Evolutionary conservation across 768 basidiomycete species (phyloP).

Genomic region (Rickenella mellea): DNA sequence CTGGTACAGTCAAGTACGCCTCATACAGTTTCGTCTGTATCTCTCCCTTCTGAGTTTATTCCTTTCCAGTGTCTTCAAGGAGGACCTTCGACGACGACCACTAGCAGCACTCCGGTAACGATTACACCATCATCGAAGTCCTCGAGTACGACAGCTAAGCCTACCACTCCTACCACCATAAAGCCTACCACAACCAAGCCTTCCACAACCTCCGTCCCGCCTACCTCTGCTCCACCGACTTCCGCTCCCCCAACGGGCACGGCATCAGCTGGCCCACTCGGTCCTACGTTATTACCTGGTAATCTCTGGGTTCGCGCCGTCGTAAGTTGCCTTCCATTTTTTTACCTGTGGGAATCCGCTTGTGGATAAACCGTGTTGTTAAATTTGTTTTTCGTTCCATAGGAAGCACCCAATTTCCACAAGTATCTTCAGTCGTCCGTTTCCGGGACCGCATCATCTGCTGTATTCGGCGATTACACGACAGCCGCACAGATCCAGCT

Average conservation of each 20-base stretch:
- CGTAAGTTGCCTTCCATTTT: constrained; percentile 20
- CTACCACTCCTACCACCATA: background rate
- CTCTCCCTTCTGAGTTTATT: background rate
- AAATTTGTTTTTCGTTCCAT: constrained; percentile 1
- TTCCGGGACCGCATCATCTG: constrained; percentile 27
- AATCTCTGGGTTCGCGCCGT: constrained; percentile 52
- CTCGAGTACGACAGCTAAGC: background rate
- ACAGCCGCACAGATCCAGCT: constrained; percentile 52
- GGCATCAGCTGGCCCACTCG: constrained; percentile 13
- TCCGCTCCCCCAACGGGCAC: constrained; percentile 8
- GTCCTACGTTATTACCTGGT: constrained; percentile 35
- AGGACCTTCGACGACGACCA: too few relatives aligned
- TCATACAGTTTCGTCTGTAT: background rate
- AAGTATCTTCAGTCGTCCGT: constrained; percentile 49
- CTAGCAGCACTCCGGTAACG: constrained; percentile 11
- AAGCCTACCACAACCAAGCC: constrained; percentile 3
- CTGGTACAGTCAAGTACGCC: constrained; percentile 47
- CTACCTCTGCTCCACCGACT: constrained; percentile 11
- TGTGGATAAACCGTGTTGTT: background rate
- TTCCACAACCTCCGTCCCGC: constrained; percentile 5
- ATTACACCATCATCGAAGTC: too few relatives aligned
- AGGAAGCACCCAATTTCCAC: constrained; percentile 54
- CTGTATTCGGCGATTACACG: constrained; percentile 41
- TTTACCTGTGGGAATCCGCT: background rate
- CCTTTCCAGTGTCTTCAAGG: constrained; percentile 7